These are phyloP conservation scores for Xylariomycetidae sp. DNA, from an alignment of 2,329 filamentous ascomycete species.

Conservation along the genomic window DNA sequence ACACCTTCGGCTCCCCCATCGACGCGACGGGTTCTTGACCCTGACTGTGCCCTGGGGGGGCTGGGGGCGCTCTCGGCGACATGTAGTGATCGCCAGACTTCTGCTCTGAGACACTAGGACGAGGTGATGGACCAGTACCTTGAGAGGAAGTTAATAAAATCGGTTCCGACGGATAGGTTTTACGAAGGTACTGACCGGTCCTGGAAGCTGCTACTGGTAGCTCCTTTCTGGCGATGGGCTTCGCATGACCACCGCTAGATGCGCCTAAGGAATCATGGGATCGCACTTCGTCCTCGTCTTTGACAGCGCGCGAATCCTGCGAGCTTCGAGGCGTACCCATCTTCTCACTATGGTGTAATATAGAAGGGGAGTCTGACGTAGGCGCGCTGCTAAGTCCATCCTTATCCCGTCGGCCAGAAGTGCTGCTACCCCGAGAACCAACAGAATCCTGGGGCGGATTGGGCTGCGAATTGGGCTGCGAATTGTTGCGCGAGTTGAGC, in stretches of 20 bases:
- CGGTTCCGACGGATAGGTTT: slow-evolving; percentile 3
- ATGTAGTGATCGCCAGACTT: slow-evolving; percentile 51
- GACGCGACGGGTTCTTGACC: slow-evolving; percentile 46
- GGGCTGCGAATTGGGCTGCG: slow-evolving; percentile 36
- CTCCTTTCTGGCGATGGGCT: slow-evolving; percentile 62
- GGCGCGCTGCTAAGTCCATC: slow-evolving; percentile 18
- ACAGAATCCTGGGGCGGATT: slow-evolving; percentile 33
- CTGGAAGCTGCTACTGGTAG: slow-evolving; percentile 38
- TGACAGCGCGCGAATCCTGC: slow-evolving; percentile 49
- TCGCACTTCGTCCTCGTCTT: slow-evolving; percentile 49
- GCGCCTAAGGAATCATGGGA: slow-evolving; percentile 40
- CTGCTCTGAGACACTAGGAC: slow-evolving; percentile 29
- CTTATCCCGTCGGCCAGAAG: slow-evolving; percentile 32
- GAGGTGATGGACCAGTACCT: slow-evolving; percentile 34
- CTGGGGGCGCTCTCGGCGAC: slow-evolving; percentile 52
- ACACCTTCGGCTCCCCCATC: slow-evolving; percentile 41
- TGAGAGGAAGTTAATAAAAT: slow-evolving; percentile 14
- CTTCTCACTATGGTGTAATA: slow-evolving; percentile 30
- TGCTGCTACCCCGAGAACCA: slow-evolving; percentile 33
- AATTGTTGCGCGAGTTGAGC: slow-evolving; percentile 32
- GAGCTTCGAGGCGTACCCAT: slow-evolving; percentile 47
- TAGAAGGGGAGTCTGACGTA: slow-evolving; percentile 29
- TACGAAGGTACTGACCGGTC: slow-evolving; percentile 36
- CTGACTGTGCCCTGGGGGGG: slow-evolving; percentile 40
- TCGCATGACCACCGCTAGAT: slow-evolving; percentile 36